phyloP scores from a whole-genome alignment of 176 grass and related monocot genomes.

The Triticum urartu region DNA sequence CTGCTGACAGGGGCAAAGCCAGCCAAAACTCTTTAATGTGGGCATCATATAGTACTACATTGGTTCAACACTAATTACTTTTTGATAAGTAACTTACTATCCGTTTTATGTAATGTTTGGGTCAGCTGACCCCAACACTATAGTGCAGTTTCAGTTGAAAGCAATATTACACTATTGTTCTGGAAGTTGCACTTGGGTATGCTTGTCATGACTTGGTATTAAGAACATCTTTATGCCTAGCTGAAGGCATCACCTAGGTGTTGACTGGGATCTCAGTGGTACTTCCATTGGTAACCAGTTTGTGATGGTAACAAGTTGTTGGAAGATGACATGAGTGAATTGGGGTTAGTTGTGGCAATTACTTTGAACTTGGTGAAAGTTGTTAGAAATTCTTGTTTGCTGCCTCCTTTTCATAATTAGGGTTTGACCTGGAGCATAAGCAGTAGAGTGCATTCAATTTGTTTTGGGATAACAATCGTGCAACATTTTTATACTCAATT shows the following conservation, averaged over 20 bases:
- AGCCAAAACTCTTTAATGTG: background rate
- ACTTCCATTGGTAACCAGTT: background rate
- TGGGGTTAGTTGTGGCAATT: background rate
- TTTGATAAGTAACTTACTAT: background rate
- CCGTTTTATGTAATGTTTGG: background rate
- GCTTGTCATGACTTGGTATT: background rate
- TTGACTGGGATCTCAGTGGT: background rate
- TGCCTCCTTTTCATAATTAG: background rate
- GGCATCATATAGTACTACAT: too few species aligned
- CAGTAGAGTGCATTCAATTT: background rate
- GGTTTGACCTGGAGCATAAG: background rate
- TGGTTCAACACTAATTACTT: background rate
- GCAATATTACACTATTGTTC: background rate
- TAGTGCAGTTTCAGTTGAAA: background rate
- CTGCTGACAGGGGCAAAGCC: background rate
- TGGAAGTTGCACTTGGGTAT: background rate
- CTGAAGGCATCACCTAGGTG: constrained; percentile 4
- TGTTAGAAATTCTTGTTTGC: background rate
- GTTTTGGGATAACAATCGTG: background rate
- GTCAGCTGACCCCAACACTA: background rate
- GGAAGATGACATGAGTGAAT: background rate
- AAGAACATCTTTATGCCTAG: background rate
- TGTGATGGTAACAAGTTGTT: background rate
- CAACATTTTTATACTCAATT: background rate
- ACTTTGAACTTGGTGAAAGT: constrained; percentile 8